Evolutionary conservation across 768 basidiomycete species (phyloP), one percentile per base, ranked within the genome.

Genomic region (Ramaria rubella): DNA sequence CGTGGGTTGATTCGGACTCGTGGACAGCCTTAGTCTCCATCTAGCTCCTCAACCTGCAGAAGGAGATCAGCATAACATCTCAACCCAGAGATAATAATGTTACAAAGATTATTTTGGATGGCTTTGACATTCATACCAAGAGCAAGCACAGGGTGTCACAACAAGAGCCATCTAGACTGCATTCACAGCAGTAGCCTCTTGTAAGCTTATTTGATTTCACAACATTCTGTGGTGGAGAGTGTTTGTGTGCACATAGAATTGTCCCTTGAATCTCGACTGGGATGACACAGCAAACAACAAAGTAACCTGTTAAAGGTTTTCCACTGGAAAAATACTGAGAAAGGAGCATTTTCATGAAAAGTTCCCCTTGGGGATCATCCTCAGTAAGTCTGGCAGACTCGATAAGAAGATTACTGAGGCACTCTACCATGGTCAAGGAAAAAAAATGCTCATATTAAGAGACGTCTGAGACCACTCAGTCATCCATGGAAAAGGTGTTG

Each of bases 211-310:
- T 61, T 26, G 52, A 48, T 9, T 59, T 55, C 54, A 57, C 45
- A 0, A 55, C 44, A 63, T 44, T 73, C 67, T 59, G 74, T 68
- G 67, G 58, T 2, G 76, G 74, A 21, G 80, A 70, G 26, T 81
- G 63, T 7, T 78, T 81, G 68, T 92, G 90, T 3, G 89, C 85
- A n/a, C n/a, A n/a, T 23, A 94, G 79, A 19, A 90, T 76, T 5
- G 90, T 92, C 86, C 90, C 91, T 63, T 87, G 81, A 40, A 83
- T 85, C 68, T 93, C 90, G n/a, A n/a, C n/a, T n/a, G n/a, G n/a
- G 62, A 90, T 80, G 45, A 90, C 82, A 65, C 91, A 93, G 69
- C 91, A 94, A n/a, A 92, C 82, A 54, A 89, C 78, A 62, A 94
- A 93, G 66, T 91, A 90, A 9, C 91, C 90, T 53, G 85, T 90